Evolutionary conservation across 192 early-diverging fungal genomes (phyloP).

Genomic region (Coemansia sp.): DNA sequence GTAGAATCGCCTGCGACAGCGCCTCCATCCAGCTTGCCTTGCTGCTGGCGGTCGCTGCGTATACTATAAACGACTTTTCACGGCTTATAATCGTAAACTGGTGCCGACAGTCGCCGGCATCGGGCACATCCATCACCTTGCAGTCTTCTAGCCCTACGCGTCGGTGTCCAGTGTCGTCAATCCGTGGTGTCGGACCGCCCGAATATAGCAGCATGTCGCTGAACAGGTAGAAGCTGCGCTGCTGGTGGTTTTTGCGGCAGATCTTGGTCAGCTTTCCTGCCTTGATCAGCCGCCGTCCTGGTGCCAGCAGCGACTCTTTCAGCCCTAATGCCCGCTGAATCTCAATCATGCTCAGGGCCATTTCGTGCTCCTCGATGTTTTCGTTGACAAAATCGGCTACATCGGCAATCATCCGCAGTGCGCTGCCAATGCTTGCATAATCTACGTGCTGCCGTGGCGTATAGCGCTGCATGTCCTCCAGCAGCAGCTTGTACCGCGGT

Average conservation of each 20-base stretch:
- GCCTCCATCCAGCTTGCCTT: conserved; percentile 67
- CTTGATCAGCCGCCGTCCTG: conserved; percentile 67
- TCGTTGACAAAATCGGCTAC: conserved; percentile 79
- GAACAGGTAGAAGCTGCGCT: conserved; percentile 69
- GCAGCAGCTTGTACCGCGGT: conserved; percentile 53
- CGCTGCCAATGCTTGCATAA: conserved; percentile 42
- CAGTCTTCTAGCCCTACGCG: conserved; percentile 64
- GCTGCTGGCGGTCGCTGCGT: conserved; percentile 53
- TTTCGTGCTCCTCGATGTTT: conserved; percentile 76
- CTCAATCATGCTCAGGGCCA: conserved; percentile 65
- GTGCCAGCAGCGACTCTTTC: conserved; percentile 64
- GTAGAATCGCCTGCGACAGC: conserved; percentile 58
- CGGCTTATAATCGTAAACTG: conserved; percentile 76
- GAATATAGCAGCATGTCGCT: conserved; percentile 77
- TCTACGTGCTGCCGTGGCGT: conserved; percentile 51
- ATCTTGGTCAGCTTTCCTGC: conserved; percentile 69
- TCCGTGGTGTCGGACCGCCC: conserved; percentile 57
- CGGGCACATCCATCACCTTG: conserved; percentile 56
- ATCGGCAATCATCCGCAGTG: conserved; percentile 51
- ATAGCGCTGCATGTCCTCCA: conserved; percentile 56
- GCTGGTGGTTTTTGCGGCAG: conserved; percentile 71
- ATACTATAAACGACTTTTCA: conserved; percentile 79
- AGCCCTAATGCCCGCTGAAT: conserved; percentile 70
- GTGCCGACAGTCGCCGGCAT: conserved; percentile 56
- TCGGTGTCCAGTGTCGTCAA: conserved; percentile 68